These are phyloP conservation scores for Phaeodactylum tricornutum DNA, from an alignment of 108 stramenopile species.

Conservation along the genomic window DNA sequence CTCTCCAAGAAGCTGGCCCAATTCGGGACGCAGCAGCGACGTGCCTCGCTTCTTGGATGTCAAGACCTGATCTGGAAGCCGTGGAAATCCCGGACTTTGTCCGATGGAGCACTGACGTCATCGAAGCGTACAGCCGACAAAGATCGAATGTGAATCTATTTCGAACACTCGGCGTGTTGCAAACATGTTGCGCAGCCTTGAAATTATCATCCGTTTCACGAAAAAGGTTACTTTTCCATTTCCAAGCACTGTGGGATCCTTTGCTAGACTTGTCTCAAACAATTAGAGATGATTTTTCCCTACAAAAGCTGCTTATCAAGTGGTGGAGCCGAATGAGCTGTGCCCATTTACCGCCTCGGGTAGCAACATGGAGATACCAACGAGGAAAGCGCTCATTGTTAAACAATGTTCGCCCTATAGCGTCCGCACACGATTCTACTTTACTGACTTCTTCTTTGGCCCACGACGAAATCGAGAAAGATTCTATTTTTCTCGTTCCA, in stretches of 20 bases:
- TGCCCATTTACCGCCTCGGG: constrained; percentile 82
- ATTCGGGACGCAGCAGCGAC: constrained; percentile 86
- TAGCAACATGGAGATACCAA: constrained; percentile 93
- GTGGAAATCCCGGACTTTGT: constrained; percentile 58
- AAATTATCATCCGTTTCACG: too few relatives aligned
- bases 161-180: constrained; percentile 69
- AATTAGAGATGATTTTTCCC: constrained; percentile 30
- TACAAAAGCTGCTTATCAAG: constrained; percentile 84
- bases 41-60: constrained; percentile 83
- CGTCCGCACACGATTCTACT: too few relatives aligned
- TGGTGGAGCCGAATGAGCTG: constrained; percentile 86
- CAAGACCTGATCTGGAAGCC: constrained; percentile 90
- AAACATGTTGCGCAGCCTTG: too few relatives aligned
- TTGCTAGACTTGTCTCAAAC: constrained; percentile 25
- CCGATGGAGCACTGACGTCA: constrained; percentile 21
- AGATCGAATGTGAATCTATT: constrained; percentile 9
- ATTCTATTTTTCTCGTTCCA: constrained; percentile 70
- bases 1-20: constrained; percentile 80
- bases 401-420: too few relatives aligned
- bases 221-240: too few relatives aligned
- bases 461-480: background rate
- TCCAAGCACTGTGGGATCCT: constrained; percentile 40
- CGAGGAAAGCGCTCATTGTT: constrained; percentile 80
- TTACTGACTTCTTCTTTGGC: too few relatives aligned
- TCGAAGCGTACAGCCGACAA: background rate